Evolutionary conservation across 1,284 basidiomycete genomes (phyloP), one percentile per base, ranked within the genome.

Genomic region (Sanghuangporus sanghuang): DNA sequence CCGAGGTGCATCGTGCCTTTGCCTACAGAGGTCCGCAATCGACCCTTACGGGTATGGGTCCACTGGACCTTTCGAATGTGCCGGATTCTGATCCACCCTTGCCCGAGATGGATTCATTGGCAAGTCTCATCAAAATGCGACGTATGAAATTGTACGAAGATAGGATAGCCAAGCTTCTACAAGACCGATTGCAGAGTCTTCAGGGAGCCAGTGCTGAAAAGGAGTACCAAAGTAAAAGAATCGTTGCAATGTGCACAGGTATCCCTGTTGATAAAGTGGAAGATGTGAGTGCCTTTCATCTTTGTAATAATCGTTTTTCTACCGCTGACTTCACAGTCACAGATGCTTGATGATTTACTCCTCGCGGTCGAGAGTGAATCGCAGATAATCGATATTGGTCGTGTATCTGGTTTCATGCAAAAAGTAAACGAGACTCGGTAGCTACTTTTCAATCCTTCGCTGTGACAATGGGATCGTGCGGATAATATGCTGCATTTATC

Each of bases 341-440:
- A 95, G 90, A 92, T 94, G 85, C 80, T 96, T 57, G 93, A 95
- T 71, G 90, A 93, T 68, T 81, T 97, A 53, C 83, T 95, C 27
- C 81, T 93, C 63, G 94, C 95, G 27, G 88, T 96, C 60, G 94
- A 96, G 75, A 94, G 90, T 70, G 94, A 96, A 73, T 81, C 91
- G 1, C 88, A 91, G 67, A 81, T 88, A 61, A 87, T 95, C 23
- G 94, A 96, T 74, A 85, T 96, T 61, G 86, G 86, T 48, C 85
- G 93, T 59, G 90, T 96, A 52, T 92, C 93, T 54, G 91, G 90
- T 6, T 95, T 96, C 73, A 92, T 96, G 89, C 90, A 76, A 61
- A 77, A 72, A 66, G 72, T 71, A 21, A 46, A 66, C 54, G 44
- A 52, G 21, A 18, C 21, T 23, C 55, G 56, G 18, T 62, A 44